Conservation (phyloP, 495 filamentous ascomycete species). For the Talaromyces thailandensis region DNA sequence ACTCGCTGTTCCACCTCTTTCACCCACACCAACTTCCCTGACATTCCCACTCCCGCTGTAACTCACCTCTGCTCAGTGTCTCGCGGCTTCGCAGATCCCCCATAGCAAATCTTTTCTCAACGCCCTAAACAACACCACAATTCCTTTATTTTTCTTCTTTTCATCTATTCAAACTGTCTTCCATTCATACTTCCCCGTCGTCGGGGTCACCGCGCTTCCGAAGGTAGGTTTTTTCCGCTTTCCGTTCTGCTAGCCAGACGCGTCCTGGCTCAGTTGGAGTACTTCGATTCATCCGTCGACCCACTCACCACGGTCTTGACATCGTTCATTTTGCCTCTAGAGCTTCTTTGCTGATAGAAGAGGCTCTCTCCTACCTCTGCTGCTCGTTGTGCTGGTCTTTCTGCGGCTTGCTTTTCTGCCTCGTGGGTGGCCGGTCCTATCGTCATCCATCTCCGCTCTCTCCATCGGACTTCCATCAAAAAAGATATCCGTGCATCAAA, state of each 20-base stretch:
- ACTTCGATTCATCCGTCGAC: conserved; percentile 38
- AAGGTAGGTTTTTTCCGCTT: conserved; percentile 34
- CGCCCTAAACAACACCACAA: conserved; percentile 16
- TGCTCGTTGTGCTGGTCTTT: conserved; percentile 10
- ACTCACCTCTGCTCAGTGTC: conserved; percentile 15
- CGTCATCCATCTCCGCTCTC: conserved; percentile 21
- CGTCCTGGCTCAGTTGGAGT: conserved; percentile 30
- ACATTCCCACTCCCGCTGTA: conserved; percentile 13
- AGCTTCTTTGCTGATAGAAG: conserved; percentile 11
- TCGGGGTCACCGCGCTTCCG: conserved; percentile 45
- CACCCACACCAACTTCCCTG: conserved; percentile 16
- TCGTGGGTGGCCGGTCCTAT: conserved; percentile 11
- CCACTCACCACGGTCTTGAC: conserved; percentile 18
- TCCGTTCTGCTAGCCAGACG: conserved; percentile 17
- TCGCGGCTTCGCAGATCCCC: conserved; percentile 7
- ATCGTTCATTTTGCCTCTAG: conserved; percentile 1
- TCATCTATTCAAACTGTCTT: conserved; percentile 19
- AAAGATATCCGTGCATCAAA: conserved; percentile 30
- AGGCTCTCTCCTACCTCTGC: conserved; percentile 12
- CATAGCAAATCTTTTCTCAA: background rate
- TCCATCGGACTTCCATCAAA: conserved; percentile 38
- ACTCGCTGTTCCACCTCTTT: conserved; percentile 17
- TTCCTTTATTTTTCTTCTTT: conserved; percentile 15
- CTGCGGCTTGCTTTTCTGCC: conserved; percentile 9
- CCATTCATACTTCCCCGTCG: conserved; percentile 19